These are phyloP conservation scores for Blepharisma undulans DNA, from an alignment of 169 alveolate species.

Conservation along the genomic window DNA sequence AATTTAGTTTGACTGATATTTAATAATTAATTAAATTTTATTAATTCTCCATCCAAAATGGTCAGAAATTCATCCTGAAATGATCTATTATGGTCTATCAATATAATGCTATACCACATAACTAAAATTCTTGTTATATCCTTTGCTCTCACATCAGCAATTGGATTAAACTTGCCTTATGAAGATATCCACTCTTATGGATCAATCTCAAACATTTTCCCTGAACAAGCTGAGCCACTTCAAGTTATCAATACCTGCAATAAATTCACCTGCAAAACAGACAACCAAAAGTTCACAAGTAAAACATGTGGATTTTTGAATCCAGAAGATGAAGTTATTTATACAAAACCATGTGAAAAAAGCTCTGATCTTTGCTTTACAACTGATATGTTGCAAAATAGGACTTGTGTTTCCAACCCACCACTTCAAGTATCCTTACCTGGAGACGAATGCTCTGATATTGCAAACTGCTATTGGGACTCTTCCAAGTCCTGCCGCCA, in stretches of 20 bases:
- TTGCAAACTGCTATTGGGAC: background rate
- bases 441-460: background rate
- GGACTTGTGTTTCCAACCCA: background rate
- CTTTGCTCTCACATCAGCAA: background rate
- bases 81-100: background rate
- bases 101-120: background rate
- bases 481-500: background rate
- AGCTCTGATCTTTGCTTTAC: background rate
- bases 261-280: background rate
- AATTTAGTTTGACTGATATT: no score
- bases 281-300: background rate
- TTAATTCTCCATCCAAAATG: background rate
- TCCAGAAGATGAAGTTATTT: background rate
- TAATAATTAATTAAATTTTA: no score
- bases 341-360: background rate
- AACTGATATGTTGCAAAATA: background rate
- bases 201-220: background rate
- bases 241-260: background rate
- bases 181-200: background rate
- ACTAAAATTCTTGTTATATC: background rate
- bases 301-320: background rate
- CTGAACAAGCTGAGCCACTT: background rate
- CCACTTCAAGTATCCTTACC: background rate
- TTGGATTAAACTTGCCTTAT: background rate
- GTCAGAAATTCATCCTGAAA: background rate